phyloP scores from a whole-genome alignment of 805 yeast species.

The Candida lessepsii region DNA sequence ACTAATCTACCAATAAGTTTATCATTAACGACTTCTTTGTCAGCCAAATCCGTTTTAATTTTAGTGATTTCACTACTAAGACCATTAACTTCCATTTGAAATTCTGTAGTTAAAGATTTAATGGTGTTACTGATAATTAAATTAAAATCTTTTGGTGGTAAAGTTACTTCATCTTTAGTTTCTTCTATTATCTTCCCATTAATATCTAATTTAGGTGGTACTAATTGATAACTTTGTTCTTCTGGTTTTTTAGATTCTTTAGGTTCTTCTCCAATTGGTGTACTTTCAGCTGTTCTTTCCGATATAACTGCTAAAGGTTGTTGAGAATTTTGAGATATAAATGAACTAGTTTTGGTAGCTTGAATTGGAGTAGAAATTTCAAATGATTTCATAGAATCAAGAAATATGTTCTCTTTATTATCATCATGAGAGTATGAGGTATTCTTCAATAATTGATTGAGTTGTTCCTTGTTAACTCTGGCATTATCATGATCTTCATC shows the following conservation, averaged over 20 bases:
- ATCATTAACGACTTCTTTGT: slow-evolving; percentile 47
- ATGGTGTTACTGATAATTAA: slow-evolving; percentile 42
- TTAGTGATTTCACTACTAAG: slow-evolving; percentile 34
- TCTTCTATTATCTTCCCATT: slow-evolving; percentile 27
- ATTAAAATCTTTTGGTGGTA: slow-evolving; percentile 34
- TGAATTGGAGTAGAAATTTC: slow-evolving; percentile 34
- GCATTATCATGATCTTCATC: slow-evolving; percentile 27
- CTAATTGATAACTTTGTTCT: slow-evolving; percentile 20
- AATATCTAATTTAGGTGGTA: slow-evolving; percentile 35
- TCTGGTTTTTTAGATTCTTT: slow-evolving; percentile 5
- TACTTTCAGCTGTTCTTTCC: slow-evolving; percentile 30
- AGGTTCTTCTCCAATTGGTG: slow-evolving; percentile 19
- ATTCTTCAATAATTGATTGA: slow-evolving; percentile 22
- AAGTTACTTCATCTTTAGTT: slow-evolving; percentile 15
- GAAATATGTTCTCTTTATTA: slow-evolving; percentile 49
- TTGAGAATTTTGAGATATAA: slow-evolving; percentile 11
- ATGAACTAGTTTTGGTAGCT: slow-evolving; percentile 14
- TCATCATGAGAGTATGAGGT: slow-evolving; percentile 22
- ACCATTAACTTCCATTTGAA: slow-evolving; percentile 50
- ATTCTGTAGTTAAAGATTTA: slow-evolving; percentile 51
- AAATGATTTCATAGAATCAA: slow-evolving; percentile 27
- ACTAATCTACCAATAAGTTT: slow-evolving; percentile 18
- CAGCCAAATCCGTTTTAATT: slow-evolving; percentile 50
- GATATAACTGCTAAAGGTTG: slow-evolving; percentile 33
- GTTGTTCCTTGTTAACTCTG: slow-evolving; percentile 35